Evolutionary conservation across 208 protist genomes (phyloP), one percentile per base, ranked within the genome.

Genomic region (Strigomonas culicis): DNA sequence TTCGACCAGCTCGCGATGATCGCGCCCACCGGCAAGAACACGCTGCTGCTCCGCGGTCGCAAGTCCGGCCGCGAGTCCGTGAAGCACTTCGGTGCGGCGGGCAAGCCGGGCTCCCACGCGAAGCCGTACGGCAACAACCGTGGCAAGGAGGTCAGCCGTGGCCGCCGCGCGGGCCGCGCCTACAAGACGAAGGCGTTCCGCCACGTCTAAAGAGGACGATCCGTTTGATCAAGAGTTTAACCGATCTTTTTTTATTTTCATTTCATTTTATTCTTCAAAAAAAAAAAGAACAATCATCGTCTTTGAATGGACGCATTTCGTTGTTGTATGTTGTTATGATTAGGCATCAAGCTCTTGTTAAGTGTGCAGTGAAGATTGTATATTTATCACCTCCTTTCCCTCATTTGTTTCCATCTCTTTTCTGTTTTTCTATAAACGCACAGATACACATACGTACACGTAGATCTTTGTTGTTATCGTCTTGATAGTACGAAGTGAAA

Each of bases 71-170:
- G 99, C 66, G 96, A 99, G 81, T 98, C 94, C 31, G 77, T 92
- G 80, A 99, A 99, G 83, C 92, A 99, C 90, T 99, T 99, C 80
- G 98, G 98, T 68, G 94, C 98, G 59, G 89, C 98, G 28, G 98
- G 98, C 86, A 72, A 94, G 17, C 97, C 96, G 49, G 89, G 86
- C 65, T 68, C 71, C 46, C 89, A 97, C 80, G 80, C 83, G 66
- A 97, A 95, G 83, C 97, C 97, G 32, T 82, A 96, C 79, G 75
- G 61, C 72, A 67, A 68, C 43, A 86, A 87, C 74, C 81, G 82
- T 52, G 82, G 82, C 49, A 91, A 91, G 83, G 98, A 99, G 88
- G 87, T 78, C 64, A 95, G 91, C 44, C 94, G 97, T 75, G 95
- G 96, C 64, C 86, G 89, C 96, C 63, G 86, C 96, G 22, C 97